phyloP scores from a whole-genome alignment of 306 rosid genomes.

The Nissolia schottii region DNA sequence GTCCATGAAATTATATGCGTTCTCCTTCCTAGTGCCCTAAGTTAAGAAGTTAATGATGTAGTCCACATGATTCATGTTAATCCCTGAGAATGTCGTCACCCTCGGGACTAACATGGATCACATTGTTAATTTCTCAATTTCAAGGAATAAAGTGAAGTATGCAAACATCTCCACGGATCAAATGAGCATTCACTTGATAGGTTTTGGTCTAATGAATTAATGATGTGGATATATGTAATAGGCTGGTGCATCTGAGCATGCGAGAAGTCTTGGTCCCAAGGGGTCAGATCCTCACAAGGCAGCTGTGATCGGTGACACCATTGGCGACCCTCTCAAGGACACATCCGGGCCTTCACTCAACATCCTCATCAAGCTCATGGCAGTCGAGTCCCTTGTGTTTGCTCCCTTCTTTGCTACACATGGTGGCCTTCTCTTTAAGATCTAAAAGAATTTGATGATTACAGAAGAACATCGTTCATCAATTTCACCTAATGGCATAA shows the following conservation, averaged over 20 bases:
- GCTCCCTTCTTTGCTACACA: slow-evolving; percentile 96
- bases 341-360: slow-evolving; percentile 97
- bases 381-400: slow-evolving; percentile 89
- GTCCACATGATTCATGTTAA: no score
- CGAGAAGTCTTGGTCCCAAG: slow-evolving; percentile 85
- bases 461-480: slow-evolving; percentile 15
- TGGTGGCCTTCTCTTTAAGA: slow-evolving; percentile 87
- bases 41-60: no score
- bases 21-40: no score
- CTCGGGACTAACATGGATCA: no score
- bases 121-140: no score
- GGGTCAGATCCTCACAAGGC: slow-evolving; percentile 95
- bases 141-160: no score
- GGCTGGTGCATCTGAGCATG: slow-evolving; percentile 96
- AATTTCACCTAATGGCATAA: background rate
- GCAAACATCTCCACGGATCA: no score
- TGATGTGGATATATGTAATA: background rate
- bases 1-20: no score
- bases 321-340: slow-evolving; percentile 95
- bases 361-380: slow-evolving; percentile 98
- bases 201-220: background rate
- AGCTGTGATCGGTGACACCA: slow-evolving; percentile 95
- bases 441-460: slow-evolving; percentile 14
- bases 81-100: no score
- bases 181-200: no score